Conservation (phyloP, 139 green algal genomes). For the Picochlorum sp. region DNA sequence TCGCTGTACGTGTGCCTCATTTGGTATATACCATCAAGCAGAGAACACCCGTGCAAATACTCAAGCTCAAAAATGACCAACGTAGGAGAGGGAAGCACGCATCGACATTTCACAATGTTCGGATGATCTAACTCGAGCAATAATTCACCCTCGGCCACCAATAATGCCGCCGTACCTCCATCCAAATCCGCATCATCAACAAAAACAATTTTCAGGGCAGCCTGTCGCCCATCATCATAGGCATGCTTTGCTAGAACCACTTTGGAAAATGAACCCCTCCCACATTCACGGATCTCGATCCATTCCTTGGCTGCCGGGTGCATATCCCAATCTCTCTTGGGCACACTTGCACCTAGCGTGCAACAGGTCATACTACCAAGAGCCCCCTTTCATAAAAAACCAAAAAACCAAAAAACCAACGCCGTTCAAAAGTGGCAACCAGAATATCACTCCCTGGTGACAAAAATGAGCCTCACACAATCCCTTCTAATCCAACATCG, state of each 20-base stretch:
- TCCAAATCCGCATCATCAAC: background rate
- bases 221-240: conserved; percentile 12
- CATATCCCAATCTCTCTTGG: conserved; percentile 8
- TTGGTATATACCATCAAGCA: conserved; percentile 34
- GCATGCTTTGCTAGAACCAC: conserved; percentile 36
- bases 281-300: conserved; percentile 40
- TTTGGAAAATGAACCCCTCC: conserved; percentile 35
- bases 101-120: conserved; percentile 56
- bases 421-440: no score
- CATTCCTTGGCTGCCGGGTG: conserved; percentile 39
- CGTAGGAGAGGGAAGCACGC: conserved; percentile 28
- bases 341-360: background rate
- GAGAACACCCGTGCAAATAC: conserved; percentile 34
- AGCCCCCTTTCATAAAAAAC: no score
- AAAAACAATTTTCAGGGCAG: conserved; percentile 44
- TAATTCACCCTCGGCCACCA: conserved; percentile 40
- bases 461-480: no score
- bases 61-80: conserved; percentile 44
- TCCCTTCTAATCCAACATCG: no score
- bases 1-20: conserved; percentile 39
- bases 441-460: no score
- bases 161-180: background rate
- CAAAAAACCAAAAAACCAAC: no score
- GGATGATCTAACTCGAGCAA: conserved; percentile 58
- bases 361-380: background rate